These are phyloP conservation scores for Hevea brasiliensis DNA, from an alignment of 345 rosid species.

Conservation along the genomic window DNA sequence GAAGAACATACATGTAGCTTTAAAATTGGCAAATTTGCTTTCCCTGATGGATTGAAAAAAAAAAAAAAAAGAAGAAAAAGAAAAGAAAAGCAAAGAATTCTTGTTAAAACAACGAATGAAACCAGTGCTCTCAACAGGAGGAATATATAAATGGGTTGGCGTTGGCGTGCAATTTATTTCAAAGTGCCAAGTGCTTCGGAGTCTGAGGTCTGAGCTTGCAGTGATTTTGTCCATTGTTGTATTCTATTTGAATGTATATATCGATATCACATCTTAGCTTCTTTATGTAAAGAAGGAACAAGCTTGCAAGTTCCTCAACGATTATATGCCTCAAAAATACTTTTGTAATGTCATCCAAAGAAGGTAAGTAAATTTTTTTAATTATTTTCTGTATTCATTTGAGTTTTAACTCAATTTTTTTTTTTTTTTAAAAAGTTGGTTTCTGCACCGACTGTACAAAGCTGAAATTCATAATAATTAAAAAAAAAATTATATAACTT, in stretches of 20 bases:
- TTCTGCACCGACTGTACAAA: too few species aligned
- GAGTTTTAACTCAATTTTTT: too few species aligned
- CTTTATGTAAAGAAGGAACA: slow-evolving; percentile 27
- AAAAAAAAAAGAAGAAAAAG: too few species aligned
- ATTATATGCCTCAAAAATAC: slow-evolving; percentile 19
- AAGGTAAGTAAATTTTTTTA: neutral
- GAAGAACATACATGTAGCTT: slow-evolving; percentile 1
- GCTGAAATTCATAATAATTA: too few species aligned
- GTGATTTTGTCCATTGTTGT: slow-evolving; percentile 29
- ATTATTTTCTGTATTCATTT: too few species aligned
- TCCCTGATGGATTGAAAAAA: slow-evolving; percentile 11
- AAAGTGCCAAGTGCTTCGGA: neutral
- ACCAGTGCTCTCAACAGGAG: neutral
- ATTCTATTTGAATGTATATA: slow-evolving; percentile 31
- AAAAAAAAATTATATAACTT: too few species aligned
- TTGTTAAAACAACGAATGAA: neutral
- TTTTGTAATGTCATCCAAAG: slow-evolving; percentile 9
- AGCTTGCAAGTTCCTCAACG: slow-evolving; percentile 21
- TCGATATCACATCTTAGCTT: slow-evolving; percentile 6
- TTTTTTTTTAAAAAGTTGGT: too few species aligned
- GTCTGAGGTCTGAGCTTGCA: neutral
- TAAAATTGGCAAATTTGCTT: neutral
- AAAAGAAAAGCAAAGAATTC: neutral
- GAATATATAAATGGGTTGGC: neutral
- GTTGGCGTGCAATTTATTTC: slow-evolving; percentile 9